A percentile compares a stretch with the other conserved stretches of the same genome.
These are phyloP conservation scores for Gomphus sp. DNA, from an alignment of 1,284 basidiomycete genomes.

Conservation along the genomic window DNA sequence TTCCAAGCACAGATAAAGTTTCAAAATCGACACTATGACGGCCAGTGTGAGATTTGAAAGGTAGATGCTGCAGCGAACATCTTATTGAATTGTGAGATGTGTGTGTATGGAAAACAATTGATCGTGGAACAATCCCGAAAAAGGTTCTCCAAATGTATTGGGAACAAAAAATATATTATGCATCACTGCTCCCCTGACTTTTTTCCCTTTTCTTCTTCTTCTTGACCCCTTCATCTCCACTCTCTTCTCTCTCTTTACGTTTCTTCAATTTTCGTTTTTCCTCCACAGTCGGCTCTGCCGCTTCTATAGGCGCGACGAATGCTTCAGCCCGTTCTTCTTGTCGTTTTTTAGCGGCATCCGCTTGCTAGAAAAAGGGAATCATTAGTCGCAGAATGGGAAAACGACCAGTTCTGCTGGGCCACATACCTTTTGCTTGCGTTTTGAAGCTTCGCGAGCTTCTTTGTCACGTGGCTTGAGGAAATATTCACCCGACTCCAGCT, in stretches of 20 bases:
- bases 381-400: neutral
- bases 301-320: conserved; percentile 76
- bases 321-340: conserved; percentile 73
- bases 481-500: conserved; percentile 96
- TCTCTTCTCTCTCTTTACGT: conserved; percentile 28
- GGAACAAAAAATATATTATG: neutral
- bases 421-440: conserved; percentile 61
- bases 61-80: too few species aligned
- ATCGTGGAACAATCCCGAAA: neutral
- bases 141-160: neutral
- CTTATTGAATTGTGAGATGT: neutral
- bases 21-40: too few species aligned
- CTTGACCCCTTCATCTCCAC: conserved; percentile 4
- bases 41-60: too few species aligned
- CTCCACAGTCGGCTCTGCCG: conserved; percentile 60
- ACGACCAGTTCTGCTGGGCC: neutral
- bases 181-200: neutral
- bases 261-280: conserved; percentile 58
- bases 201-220: conserved; percentile 12
- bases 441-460: conserved; percentile 52
- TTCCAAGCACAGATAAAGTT: too few species aligned
- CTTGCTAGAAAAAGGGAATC: conserved; percentile 46
- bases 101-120: neutral
- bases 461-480: conserved; percentile 89
- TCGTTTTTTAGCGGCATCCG: conserved; percentile 56